Base-by-base conservation (phyloP, 2,329 filamentous ascomycete species). In the Phaeoacremonium minimum region DNA sequence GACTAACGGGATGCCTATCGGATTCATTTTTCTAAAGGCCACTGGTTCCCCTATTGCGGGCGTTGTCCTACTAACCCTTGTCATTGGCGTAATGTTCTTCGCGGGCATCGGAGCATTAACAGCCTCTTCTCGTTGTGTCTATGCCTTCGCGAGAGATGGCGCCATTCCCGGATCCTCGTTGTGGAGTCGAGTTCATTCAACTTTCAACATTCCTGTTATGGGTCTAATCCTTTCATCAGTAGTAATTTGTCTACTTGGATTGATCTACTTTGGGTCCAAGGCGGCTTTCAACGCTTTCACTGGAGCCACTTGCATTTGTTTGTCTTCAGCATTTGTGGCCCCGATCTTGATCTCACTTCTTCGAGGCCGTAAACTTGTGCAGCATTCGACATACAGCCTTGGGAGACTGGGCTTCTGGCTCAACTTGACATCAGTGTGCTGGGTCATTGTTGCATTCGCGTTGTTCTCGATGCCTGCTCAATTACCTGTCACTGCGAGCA, bases 241-340 rank as follows among this genome's bases (percentile, higher is more conserved):
- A 0, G 76, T 90, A 30, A 80, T 85, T 56, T 84, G 78, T 46
- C 62, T 89, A 9, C 70, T 90, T 1, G 85, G 85, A 1, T 70
- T 86, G 46, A 88, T 90, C 57, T 90, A 87, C 63, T 87, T 90
- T 45, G 86, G 86, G 8, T 85, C 80, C 2, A 75, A 77, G 1
- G 83, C 84, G 0, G 86, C 86, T 0, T 90, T 90, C 65, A 85
- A 83, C 66, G 82, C 79, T 8, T 89, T 90, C 58, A 89, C 85
- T 0, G 84, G 85, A 18, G 84, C 88, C 1, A 85, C 85, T 2
- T 89, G 85, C 5, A 88, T 90, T 53, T 88, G 84, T 46, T 73
- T 90, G 1, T 83, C 79, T 1, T 79, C 80, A 4, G 87, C 83
- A 0, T 90, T 90, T 56, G 84, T 81, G 12, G 70, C 88, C 13